Conservation (phyloP, 1,139 yeast genomes). For the Kluyveromyces marxianus region DNA sequence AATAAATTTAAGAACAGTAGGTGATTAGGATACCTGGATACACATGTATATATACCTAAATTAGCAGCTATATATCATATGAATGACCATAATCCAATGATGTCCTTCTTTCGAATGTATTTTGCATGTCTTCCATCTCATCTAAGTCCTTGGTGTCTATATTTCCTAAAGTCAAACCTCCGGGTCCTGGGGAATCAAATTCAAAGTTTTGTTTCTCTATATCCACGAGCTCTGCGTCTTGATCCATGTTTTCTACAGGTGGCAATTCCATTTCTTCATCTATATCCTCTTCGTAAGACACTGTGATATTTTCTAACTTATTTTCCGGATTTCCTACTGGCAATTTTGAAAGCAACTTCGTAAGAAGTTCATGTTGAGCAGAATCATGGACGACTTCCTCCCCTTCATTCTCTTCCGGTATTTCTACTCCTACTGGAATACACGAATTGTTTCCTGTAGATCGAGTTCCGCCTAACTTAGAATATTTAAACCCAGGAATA, state of each 20-base stretch:
- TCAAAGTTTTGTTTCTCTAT: conserved; percentile 8
- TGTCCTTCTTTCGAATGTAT: conserved; percentile 28
- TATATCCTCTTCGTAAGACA: conserved; percentile 22
- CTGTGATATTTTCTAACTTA: conserved; percentile 21
- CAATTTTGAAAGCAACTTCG: conserved; percentile 13
- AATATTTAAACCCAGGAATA: conserved; percentile 23
- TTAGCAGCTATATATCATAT: neutral
- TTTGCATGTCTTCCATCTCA: conserved; percentile 28
- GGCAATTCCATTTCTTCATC: neutral
- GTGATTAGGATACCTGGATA: neutral
- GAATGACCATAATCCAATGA: conserved; percentile 19
- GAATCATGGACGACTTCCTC: conserved; percentile 5
- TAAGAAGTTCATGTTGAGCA: neutral
- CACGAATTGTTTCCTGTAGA: conserved; percentile 14
- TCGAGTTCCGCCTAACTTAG: conserved; percentile 12
- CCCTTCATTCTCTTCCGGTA: conserved; percentile 6
- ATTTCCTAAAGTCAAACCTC: conserved; percentile 12
- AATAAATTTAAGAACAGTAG: neutral
- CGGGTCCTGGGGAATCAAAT: conserved; percentile 8
- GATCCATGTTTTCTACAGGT: neutral
- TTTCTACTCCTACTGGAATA: conserved; percentile 5
- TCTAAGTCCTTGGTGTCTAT: conserved; percentile 18
- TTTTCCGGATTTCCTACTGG: conserved; percentile 22
- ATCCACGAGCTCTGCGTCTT: neutral
- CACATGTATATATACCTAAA: neutral